Evolutionary conservation across 345 rosid species (phyloP), one percentile per base, ranked within the genome.

Genomic region (Trapa bicornis): DNA sequence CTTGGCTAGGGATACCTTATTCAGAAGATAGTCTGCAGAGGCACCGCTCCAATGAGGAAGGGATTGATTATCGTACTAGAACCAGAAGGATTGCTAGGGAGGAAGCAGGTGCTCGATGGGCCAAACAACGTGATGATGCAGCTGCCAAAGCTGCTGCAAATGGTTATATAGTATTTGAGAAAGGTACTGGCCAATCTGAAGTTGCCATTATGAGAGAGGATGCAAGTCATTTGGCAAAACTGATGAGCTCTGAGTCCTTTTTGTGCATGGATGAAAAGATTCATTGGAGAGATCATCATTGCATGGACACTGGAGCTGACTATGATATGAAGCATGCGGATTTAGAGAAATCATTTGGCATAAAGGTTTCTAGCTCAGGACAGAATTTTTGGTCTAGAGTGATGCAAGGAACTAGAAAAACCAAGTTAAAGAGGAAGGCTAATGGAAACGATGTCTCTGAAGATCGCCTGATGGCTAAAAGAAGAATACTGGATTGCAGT

Each of bases 21-120:
- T 82, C 85, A 67, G 97, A 93, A 67, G 79, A 71, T 63, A 70
- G 81, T 77, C 68, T 78, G 33, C 87, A 74, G 60, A 80, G 80
- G 76, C 97, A 75, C 76, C 79, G 76, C 42, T 87, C 97, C 62
- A 79, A 80, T 48, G 96, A 90, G 75, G 98, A 93, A 79, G 98
- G 98, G 68, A 88, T 93, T 81, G 98, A 90, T 79, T 79, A 80
- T 77, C 96, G 98, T 33, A 88, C 98, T 6, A 87, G 84, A 77
- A 81, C 83, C 74, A 86, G 94, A 73, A 86, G 97, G 79, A 16
- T 82, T 50, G 79, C 92, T 0, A 80, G 92, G 79, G 97, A 93
- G 86, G 92, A 90, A 76, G 81, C 86, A 37, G 82, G 82, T 47
- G 64, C 73, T 68, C 77, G 69, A 16, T 83, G 88, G 92, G 82